Evolutionary conservation across 2,329 filamentous ascomycete species (phyloP).

Genomic region (Colletotrichum costaricense): DNA sequence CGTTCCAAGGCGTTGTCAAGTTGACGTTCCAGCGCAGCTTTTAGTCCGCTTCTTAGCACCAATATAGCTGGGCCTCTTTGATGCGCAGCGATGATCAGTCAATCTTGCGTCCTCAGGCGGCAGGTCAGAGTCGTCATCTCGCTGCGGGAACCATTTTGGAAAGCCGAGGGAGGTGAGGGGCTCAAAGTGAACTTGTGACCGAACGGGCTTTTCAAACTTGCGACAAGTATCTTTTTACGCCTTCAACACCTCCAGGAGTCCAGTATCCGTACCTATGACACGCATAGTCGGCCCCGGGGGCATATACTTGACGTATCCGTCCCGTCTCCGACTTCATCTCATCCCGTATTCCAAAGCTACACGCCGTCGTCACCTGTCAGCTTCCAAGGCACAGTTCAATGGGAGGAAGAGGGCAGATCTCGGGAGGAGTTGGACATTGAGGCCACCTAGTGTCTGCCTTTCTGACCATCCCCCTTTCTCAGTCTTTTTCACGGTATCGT

Average conservation of each 20-base stretch:
- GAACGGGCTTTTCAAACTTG: neutral
- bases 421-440: neutral
- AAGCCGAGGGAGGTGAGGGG: neutral
- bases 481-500: neutral
- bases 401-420: constrained; percentile 8
- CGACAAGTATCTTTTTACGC: neutral
- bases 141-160: neutral
- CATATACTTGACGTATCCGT: neutral
- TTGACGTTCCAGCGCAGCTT: constrained; percentile 10
- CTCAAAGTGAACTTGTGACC: neutral
- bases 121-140: constrained; percentile 31
- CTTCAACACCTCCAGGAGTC: neutral
- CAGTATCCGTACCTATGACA: neutral
- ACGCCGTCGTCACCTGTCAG: constrained; percentile 19
- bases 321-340: neutral
- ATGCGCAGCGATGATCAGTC: constrained; percentile 21
- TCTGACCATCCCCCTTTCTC: neutral
- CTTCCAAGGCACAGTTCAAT: neutral
- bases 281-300: constrained; percentile 13
- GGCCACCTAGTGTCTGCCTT: constrained; percentile 3
- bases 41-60: neutral
- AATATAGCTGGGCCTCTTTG: constrained; percentile 3
- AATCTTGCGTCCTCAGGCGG: constrained; percentile 23
- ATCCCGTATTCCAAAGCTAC: neutral
- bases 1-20: neutral